Percentiles rank a stretch among this genome's conserved stretches.
Evolutionary conservation across 371 early-diverging fungal genomes (phyloP).

Genomic region (Cokeromyces recurvatus): DNA sequence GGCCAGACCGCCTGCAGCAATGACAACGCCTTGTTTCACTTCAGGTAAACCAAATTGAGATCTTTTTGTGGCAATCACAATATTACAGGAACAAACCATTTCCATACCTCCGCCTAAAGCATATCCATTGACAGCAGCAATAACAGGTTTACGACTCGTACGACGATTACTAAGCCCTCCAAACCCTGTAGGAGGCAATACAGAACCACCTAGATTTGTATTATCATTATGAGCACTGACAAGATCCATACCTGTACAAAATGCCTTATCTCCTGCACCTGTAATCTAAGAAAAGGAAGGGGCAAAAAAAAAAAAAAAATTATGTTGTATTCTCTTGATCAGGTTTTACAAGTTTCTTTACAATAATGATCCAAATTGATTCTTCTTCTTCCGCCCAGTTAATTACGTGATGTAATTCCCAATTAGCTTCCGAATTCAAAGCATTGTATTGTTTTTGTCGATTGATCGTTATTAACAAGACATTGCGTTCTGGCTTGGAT

Average conservation of each 20-base stretch:
- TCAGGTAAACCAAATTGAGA: slow-evolving; percentile 47
- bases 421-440: slow-evolving; percentile 36
- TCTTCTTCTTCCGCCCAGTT: slow-evolving; percentile 46
- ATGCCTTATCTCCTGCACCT: slow-evolving; percentile 42
- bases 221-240: slow-evolving; percentile 25
- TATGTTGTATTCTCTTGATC: not conserved
- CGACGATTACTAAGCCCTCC: slow-evolving; percentile 42
- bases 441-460: slow-evolving; percentile 42
- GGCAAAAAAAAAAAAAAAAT: not conserved
- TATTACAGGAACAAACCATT: slow-evolving; percentile 38
- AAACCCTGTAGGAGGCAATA: slow-evolving; percentile 38
- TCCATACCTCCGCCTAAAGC: slow-evolving; percentile 51
- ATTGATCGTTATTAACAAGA: slow-evolving; percentile 44
- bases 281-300: slow-evolving; percentile 36
- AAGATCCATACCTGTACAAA: slow-evolving; percentile 49
- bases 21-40: slow-evolving; percentile 44
- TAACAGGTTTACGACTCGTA: slow-evolving; percentile 38
- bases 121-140: slow-evolving; percentile 50
- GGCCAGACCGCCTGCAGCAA: slow-evolving; percentile 43
- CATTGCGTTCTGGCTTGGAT: slow-evolving; percentile 31
- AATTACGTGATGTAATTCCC: slow-evolving; percentile 32
- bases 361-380: slow-evolving; percentile 41
- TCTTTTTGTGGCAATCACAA: slow-evolving; percentile 41
- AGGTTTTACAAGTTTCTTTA: slow-evolving; percentile 18
- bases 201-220: not conserved